Base-by-base conservation (phyloP, 2,329 filamentous ascomycete species). In the Arachnopeziza araneosa region DNA sequence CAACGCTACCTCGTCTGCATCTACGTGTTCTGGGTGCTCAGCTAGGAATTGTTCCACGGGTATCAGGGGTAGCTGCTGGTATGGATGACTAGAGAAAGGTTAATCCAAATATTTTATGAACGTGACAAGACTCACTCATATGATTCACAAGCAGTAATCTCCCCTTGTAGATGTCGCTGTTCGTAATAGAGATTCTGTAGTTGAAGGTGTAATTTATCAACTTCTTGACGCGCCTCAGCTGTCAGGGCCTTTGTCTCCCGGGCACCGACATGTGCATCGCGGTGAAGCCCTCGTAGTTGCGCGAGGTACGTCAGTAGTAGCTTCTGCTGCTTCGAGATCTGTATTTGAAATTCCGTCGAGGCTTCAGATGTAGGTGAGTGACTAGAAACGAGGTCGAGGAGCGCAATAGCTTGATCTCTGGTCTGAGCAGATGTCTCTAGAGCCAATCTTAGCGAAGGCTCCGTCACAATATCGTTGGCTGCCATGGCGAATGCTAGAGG, bases 161-260 rank as follows among this genome's bases (percentile, higher is more conserved):
- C 95, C 54, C 90, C 90, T 65, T 90, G 86, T 58, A 99, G 78
- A 74, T 97, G 92, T 58, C 91, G 82, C 77, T 98, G 93, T 75
- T 99, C 93, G 72, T 99, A 99, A 74, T 95, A 96, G 8, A 99
- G 78, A 71, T 99, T 99, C 75, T 98, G 93, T 58, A 99, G 81
- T 71, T 96, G 90, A 48, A 99, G 81, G 72, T 98, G 93, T 63
- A 99, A 80, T 55, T 88, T 85, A 73, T 99, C 95, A 65, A 98
- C 91, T 75, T 96, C 91, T 69, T 93, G 90, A 54, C 93, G 86
- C 54, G 89, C 90, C 74, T 96, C 91, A 30, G 91, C 89, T 0
- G 95, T 98, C 67, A 85, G 80, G 57, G 89, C 81, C 74, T 98
- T 98, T 17, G 93, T 96, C 67, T 91, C 86, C 66, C 95, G 86